These are phyloP conservation scores for Sungouiozyma intestinalis DNA, from an alignment of 805 yeast species.

Conservation along the genomic window DNA sequence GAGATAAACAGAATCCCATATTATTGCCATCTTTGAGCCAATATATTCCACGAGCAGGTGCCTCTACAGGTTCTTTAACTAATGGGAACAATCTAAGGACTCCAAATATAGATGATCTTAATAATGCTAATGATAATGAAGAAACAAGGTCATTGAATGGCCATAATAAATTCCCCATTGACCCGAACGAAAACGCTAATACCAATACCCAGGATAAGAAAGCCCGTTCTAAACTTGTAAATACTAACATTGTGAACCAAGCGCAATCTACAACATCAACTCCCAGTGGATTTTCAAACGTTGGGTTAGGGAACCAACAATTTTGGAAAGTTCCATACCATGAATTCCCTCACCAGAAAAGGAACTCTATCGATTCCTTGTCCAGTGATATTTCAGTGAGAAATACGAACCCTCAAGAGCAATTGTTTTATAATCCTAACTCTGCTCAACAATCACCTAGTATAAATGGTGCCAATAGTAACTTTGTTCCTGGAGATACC, in stretches of 20 bases:
- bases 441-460: conserved; percentile 5
- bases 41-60: conserved; percentile 15
- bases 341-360: conserved; percentile 23
- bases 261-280: neutral
- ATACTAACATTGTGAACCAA: neutral
- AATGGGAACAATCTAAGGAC: neutral
- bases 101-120: neutral
- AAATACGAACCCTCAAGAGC: conserved; percentile 13
- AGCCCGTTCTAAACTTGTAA: neutral
- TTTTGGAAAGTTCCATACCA: conserved; percentile 31
- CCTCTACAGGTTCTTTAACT: neutral
- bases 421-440: conserved; percentile 8
- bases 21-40: conserved; percentile 27
- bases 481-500: conserved; percentile 2
- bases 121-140: neutral
- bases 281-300: neutral
- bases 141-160: neutral
- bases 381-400: conserved; percentile 23
- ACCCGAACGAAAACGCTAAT: neutral
- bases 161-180: neutral
- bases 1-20: conserved; percentile 8
- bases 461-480: neutral
- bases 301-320: conserved; percentile 19
- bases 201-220: neutral
- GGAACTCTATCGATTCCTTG: conserved; percentile 25